phyloP scores from a whole-genome alignment of 2,329 filamentous ascomycete species.

The Aspergillus sp. region DNA sequence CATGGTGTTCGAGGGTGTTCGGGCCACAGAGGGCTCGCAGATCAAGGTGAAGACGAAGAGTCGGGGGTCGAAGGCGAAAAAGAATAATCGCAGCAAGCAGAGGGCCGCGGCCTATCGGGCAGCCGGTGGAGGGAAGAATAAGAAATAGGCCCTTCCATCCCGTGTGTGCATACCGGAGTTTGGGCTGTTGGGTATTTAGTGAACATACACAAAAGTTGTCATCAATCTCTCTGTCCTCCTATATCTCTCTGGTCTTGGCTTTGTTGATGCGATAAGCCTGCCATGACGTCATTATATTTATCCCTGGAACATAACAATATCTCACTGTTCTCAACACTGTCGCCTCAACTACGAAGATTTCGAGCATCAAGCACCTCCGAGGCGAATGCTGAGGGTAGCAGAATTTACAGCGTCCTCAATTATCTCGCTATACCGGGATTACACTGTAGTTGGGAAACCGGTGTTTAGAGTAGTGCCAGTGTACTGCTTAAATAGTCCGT shows the following conservation, averaged over 20 bases:
- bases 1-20: slow-evolving; percentile 40
- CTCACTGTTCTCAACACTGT: neutral
- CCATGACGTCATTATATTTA: neutral
- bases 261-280: neutral
- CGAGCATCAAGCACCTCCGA: too few species aligned
- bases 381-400: too few species aligned
- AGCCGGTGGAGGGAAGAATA: slow-evolving; percentile 23
- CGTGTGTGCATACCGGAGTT: neutral
- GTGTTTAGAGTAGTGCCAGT: too few species aligned
- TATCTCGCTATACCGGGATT: neutral
- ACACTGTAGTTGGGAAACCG: neutral
- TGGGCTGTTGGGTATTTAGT: neutral
- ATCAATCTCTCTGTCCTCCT: too few species aligned
- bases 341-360: too few species aligned
- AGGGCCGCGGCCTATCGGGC: slow-evolving; percentile 38
- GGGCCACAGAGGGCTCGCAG: slow-evolving; percentile 28
- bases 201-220: too few species aligned
- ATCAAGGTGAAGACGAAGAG: slow-evolving; percentile 32
- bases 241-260: too few species aligned
- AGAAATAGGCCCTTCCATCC: neutral
- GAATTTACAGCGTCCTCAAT: neutral
- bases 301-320: neutral
- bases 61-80: slow-evolving; percentile 34
- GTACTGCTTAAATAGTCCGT: too few species aligned
- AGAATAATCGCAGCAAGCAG: slow-evolving; percentile 34